phyloP scores from a whole-genome alignment of 768 basidiomycete genomes.

The Cantharellus cinnabarinus region DNA sequence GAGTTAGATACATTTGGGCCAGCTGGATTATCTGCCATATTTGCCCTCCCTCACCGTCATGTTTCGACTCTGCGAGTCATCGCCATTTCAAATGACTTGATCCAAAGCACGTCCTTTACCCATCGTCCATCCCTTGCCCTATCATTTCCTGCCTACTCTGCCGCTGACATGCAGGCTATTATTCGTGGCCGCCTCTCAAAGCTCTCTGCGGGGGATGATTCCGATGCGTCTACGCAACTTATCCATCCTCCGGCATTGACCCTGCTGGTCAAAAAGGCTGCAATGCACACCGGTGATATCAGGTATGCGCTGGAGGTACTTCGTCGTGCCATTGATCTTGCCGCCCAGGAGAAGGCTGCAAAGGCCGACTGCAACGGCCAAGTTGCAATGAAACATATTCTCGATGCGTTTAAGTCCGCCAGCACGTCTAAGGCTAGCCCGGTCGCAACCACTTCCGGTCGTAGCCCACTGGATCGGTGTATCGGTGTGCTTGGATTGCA shows the following conservation, averaged over 20 bases:
- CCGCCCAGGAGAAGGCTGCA: background rate
- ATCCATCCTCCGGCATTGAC: slow-evolving; percentile 8
- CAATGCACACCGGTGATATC: slow-evolving; percentile 8
- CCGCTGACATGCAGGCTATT: slow-evolving; percentile 6
- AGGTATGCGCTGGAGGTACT: slow-evolving; percentile 8
- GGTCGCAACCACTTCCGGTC: background rate
- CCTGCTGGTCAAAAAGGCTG: slow-evolving; percentile 8
- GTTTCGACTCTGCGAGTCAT: slow-evolving; percentile 5
- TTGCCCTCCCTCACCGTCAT: slow-evolving; percentile 3
- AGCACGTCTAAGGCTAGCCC: background rate
- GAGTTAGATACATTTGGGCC: slow-evolving; percentile 5
- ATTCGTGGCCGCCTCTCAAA: slow-evolving; percentile 4
- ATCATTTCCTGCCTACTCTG: slow-evolving; percentile 8
- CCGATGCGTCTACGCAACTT: background rate
- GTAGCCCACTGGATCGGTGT: background rate
- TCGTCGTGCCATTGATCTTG: slow-evolving; percentile 7
- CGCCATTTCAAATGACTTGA: slow-evolving; percentile 9
- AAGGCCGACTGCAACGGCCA: background rate
- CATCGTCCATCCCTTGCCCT: slow-evolving; percentile 4
- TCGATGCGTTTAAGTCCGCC: slow-evolving; percentile 6
- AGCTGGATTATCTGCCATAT: slow-evolving; percentile 4
- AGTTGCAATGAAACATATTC: slow-evolving; percentile 9
- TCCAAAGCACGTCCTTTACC: background rate
- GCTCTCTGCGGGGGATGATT: background rate
- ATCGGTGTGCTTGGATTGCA: slow-evolving; percentile 6